Conservation (phyloP, 2,329 filamentous ascomycete genomes). For the Nemania serpens region DNA sequence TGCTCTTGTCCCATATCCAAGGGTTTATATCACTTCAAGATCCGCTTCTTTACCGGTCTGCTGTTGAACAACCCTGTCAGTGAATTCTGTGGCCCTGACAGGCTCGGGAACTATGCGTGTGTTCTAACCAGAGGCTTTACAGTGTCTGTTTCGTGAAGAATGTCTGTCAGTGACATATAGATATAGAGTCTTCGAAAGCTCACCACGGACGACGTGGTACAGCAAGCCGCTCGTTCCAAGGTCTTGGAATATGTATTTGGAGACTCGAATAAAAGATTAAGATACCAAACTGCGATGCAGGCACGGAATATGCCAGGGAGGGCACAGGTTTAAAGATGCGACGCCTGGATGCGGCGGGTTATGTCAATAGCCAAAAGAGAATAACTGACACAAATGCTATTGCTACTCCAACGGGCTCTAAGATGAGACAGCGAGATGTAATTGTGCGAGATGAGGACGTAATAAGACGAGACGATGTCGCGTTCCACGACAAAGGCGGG, state of each 20-base stretch:
- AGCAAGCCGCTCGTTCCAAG: not conserved
- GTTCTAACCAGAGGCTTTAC: not conserved
- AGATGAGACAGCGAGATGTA: too few species aligned
- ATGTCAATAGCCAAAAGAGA: not conserved
- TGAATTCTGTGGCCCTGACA: not conserved
- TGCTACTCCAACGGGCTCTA: not conserved
- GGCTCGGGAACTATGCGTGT: not conserved
- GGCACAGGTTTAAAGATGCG: not conserved
- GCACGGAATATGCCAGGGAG: not conserved
- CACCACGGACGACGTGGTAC: too few species aligned
- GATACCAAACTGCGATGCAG: not conserved
- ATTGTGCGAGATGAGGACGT: too few species aligned
- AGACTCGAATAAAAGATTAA: too few species aligned
- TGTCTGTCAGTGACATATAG: not conserved
- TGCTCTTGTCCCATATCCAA: not conserved
- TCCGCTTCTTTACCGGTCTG: not conserved
- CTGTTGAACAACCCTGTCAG: not conserved
- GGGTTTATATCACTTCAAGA: not conserved
- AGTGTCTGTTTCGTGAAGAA: not conserved
- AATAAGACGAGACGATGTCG: too few species aligned
- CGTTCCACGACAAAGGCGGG: too few species aligned
- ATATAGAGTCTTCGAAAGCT: not conserved
- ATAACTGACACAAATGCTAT: not conserved
- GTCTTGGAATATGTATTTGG: too few species aligned
- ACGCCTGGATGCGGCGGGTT: not conserved